Percentiles rank a stretch among this genome's conserved stretches.
phyloP scores from a whole-genome alignment of 139 green algal species.

The Microglena sp. region DNA sequence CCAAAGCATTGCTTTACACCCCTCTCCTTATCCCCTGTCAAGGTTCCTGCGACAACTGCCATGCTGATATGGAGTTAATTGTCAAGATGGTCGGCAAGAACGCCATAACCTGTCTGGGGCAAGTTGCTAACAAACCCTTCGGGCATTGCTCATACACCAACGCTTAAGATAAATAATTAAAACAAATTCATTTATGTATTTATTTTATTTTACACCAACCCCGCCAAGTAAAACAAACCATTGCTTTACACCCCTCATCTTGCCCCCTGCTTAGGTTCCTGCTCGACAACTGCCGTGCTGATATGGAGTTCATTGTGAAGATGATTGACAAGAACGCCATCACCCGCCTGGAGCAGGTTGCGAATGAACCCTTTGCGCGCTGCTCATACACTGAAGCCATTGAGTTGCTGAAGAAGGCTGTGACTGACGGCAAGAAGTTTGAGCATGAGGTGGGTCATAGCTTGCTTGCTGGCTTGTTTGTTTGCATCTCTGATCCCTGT shows the following conservation, averaged over 20 bases:
- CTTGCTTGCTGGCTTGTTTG: neutral
- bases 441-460: constrained; percentile 55
- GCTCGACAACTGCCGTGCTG: constrained; percentile 48
- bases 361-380: constrained; percentile 70
- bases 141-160: constrained; percentile 87
- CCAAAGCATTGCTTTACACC: too few relatives aligned
- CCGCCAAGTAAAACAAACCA: too few relatives aligned
- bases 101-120: constrained; percentile 65
- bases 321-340: constrained; percentile 76
- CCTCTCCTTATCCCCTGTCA: neutral
- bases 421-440: constrained; percentile 74
- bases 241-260: too few relatives aligned
- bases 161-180: too few relatives aligned
- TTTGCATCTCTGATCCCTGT: neutral
- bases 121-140: constrained; percentile 77
- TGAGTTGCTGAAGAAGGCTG: constrained; percentile 71
- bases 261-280: constrained; percentile 26
- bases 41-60: constrained; percentile 58
- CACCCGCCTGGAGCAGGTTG: constrained; percentile 72
- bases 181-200: too few relatives aligned
- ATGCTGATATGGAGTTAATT: constrained; percentile 41
- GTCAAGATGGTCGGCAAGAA: constrained; percentile 76
- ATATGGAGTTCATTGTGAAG: constrained; percentile 55
- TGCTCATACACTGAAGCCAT: constrained; percentile 92
- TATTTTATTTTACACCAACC: too few relatives aligned